phyloP scores from a whole-genome alignment of 306 rosid genomes.

The Trifolium repens region DNA sequence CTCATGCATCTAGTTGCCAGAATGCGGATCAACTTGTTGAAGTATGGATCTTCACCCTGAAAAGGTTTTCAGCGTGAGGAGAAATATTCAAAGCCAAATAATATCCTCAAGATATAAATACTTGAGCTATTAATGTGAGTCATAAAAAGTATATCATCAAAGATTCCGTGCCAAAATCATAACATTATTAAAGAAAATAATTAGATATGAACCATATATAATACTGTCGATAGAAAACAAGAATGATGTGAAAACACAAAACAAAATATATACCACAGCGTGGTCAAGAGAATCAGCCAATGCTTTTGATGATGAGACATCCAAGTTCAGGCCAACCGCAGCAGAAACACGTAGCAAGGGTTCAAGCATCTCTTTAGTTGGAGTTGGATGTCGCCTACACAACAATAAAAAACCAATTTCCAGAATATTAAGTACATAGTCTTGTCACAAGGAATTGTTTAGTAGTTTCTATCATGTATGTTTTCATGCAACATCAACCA shows the following conservation, averaged over 20 bases:
- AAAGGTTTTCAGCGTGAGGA: conserved; percentile 12
- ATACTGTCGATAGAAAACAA: conserved; percentile 31
- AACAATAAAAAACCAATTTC: conserved; percentile 36
- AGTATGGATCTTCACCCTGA: conserved; percentile 96
- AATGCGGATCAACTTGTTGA: conserved; percentile 90
- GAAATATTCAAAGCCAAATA: conserved; percentile 20
- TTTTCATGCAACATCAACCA: background rate
- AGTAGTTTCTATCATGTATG: conserved; percentile 12
- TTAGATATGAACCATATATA: conserved; percentile 16
- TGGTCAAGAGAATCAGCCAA: conserved; percentile 96
- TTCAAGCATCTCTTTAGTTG: conserved; percentile 95
- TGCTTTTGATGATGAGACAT: conserved; percentile 86
- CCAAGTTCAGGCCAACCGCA: conserved; percentile 89
- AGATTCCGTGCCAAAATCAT: conserved; percentile 1
- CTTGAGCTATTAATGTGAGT: background rate
- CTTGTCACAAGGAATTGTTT: conserved; percentile 25
- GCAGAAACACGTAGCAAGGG: conserved; percentile 88
- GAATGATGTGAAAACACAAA: conserved; percentile 11
- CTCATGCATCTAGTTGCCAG: conserved; percentile 97
- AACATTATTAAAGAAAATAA: background rate
- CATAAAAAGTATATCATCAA: conserved; percentile 26
- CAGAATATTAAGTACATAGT: conserved; percentile 27
- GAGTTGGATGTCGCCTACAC: conserved; percentile 91
- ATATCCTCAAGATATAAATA: conserved; percentile 5
- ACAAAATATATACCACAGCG: conserved; percentile 71